Conservation (phyloP, 208 protist genomes). For the Trypanosoma cruzi region DNA sequence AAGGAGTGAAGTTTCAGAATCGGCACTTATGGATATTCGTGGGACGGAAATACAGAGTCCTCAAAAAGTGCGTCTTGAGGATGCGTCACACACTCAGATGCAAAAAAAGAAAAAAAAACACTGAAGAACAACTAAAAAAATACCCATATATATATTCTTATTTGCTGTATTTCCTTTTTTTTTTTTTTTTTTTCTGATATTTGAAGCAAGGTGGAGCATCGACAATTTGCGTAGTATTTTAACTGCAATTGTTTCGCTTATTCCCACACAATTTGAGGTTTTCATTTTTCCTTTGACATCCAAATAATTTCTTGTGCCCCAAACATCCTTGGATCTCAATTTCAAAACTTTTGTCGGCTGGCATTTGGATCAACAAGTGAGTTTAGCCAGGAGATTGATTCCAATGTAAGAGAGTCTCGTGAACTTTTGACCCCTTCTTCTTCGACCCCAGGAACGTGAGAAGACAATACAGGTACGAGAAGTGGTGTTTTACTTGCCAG, state of each 20-base stretch:
- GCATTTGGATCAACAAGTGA: neutral
- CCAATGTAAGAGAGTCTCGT: slow-evolving; percentile 17
- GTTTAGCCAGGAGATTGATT: slow-evolving; percentile 11
- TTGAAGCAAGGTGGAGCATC: too few species aligned
- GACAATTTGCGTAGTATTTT: neutral
- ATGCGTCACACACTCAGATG: neutral
- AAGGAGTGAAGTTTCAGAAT: neutral
- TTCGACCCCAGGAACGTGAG: neutral
- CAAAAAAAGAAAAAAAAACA: neutral
- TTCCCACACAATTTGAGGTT: neutral
- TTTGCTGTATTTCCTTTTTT: neutral
- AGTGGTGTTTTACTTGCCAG: neutral
- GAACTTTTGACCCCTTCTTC: slow-evolving; percentile 5
- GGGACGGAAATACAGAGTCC: neutral
- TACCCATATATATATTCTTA: too few species aligned
- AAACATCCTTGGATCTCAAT: neutral
- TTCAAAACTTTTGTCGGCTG: neutral
- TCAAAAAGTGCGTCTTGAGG: neutral
- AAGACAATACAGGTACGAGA: slow-evolving; percentile 10
- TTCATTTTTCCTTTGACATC: neutral
- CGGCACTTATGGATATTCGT: neutral
- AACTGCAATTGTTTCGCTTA: neutral
- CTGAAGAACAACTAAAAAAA: too few species aligned
- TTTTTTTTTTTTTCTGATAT: neutral
- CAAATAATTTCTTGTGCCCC: neutral